phyloP scores from a whole-genome alignment of 2,329 filamentous ascomycete species.

The Didymella keratinophila region DNA sequence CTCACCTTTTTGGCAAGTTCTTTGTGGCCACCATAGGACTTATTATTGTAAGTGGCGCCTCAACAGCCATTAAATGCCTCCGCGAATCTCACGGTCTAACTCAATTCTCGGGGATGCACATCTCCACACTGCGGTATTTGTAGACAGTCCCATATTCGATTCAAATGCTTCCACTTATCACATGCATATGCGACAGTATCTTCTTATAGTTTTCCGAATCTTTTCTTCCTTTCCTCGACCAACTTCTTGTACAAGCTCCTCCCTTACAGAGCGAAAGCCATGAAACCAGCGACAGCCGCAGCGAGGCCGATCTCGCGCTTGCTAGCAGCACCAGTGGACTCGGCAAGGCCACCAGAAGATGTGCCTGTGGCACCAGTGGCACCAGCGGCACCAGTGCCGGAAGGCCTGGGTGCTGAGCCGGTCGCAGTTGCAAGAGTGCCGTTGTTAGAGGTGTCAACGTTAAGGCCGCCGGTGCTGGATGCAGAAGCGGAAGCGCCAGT shows the following conservation, averaged over 20 bases:
- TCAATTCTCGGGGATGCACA: neutral
- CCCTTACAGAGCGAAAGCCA: slow-evolving; percentile 38
- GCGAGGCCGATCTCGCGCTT: slow-evolving; percentile 36
- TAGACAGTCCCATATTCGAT: neutral
- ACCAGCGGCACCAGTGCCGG: slow-evolving; percentile 10
- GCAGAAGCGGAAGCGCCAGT: slow-evolving; percentile 23
- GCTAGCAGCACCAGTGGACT: slow-evolving; percentile 34
- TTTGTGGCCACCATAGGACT: too few relatives aligned
- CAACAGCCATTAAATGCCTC: too few relatives aligned
- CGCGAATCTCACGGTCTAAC: too few relatives aligned
- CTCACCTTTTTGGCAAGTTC: too few relatives aligned
- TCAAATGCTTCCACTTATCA: neutral
- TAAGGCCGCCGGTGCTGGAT: slow-evolving; percentile 23
- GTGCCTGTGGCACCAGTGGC: slow-evolving; percentile 13
- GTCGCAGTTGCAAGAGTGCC: slow-evolving; percentile 20
- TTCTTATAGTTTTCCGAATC: neutral
- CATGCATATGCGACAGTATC: neutral
- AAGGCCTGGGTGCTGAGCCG: slow-evolving; percentile 22
- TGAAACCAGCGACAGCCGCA: slow-evolving; percentile 35
- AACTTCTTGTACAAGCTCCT: neutral
- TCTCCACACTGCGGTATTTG: neutral
- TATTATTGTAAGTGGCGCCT: too few relatives aligned
- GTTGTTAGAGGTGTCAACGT: slow-evolving; percentile 16
- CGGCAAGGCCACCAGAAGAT: slow-evolving; percentile 13
- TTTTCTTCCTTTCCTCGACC: neutral